These are phyloP conservation scores for Xylariaceae sp. DNA, from an alignment of 2,329 filamentous ascomycete genomes.

Conservation along the genomic window DNA sequence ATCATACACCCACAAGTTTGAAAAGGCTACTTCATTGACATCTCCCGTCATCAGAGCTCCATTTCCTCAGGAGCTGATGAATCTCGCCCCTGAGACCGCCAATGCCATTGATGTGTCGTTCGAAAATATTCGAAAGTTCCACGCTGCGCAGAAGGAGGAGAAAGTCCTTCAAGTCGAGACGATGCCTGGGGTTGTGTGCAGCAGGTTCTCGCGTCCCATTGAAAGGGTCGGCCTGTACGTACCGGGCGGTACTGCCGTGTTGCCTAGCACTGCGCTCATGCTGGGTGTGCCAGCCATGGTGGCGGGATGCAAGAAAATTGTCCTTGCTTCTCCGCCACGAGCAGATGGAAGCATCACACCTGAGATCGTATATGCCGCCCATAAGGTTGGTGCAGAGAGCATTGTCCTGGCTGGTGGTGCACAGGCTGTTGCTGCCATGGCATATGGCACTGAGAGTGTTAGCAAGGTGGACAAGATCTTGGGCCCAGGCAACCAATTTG, in stretches of 20 bases:
- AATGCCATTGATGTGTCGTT: slow-evolving; percentile 91
- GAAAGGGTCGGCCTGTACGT: slow-evolving; percentile 96
- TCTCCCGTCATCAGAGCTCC: slow-evolving; percentile 87
- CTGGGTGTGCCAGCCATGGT: slow-evolving; percentile 96
- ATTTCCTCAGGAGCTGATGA: slow-evolving; percentile 80
- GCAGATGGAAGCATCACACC: slow-evolving; percentile 86
- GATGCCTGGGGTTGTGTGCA: slow-evolving; percentile 95
- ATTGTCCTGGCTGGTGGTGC: slow-evolving; percentile 95
- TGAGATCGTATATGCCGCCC: slow-evolving; percentile 94
- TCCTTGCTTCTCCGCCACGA: slow-evolving; percentile 86
- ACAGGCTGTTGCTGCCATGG: slow-evolving; percentile 93
- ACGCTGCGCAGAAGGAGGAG: slow-evolving; percentile 81
- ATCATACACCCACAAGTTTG: slow-evolving; percentile 95
- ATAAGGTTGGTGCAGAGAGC: slow-evolving; percentile 92
- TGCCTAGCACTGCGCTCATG: slow-evolving; percentile 96
- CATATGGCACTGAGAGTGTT: slow-evolving; percentile 91
- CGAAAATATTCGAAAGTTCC: slow-evolving; percentile 92
- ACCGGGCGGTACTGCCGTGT: slow-evolving; percentile 91
- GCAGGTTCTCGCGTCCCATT: slow-evolving; percentile 85
- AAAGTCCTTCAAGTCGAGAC: slow-evolving; percentile 84
- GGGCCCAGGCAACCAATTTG: slow-evolving; percentile 95
- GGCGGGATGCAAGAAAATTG: slow-evolving; percentile 90
- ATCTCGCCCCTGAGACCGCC: slow-evolving; percentile 74
- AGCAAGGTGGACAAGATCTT: slow-evolving; percentile 98
- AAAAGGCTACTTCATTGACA: slow-evolving; percentile 85